These are phyloP conservation scores for Saccharomycopsis fermentans DNA, from an alignment of 805 yeast species.

Conservation along the genomic window DNA sequence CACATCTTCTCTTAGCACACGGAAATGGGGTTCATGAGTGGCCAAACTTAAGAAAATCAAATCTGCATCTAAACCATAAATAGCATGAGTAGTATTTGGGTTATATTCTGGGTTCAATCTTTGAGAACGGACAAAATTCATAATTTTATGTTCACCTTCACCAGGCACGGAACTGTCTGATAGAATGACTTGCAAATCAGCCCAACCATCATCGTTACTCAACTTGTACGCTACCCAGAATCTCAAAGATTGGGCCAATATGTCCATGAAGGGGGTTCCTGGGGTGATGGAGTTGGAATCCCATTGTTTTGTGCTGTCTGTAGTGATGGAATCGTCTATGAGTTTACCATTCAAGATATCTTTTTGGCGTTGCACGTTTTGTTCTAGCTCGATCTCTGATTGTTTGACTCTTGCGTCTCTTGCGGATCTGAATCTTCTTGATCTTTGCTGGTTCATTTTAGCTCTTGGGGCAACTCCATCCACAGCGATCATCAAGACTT, in stretches of 20 bases:
- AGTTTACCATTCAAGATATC: slow-evolving; percentile 50
- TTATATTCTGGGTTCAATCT: slow-evolving; percentile 77
- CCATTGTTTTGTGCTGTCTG: slow-evolving; percentile 58
- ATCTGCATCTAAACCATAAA: slow-evolving; percentile 97
- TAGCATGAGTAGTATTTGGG: slow-evolving; percentile 92
- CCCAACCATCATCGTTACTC: slow-evolving; percentile 90
- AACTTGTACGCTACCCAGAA: slow-evolving; percentile 92
- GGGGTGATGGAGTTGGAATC: slow-evolving; percentile 97
- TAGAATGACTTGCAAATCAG: slow-evolving; percentile 73
- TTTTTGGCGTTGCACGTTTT: slow-evolving; percentile 35
- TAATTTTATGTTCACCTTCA: slow-evolving; percentile 97
- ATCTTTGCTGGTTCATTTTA: slow-evolving; percentile 93
- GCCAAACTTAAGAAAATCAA: slow-evolving; percentile 91
- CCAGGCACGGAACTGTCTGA: slow-evolving; percentile 98
- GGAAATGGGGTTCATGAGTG: slow-evolving; percentile 95
- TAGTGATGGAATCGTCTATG: slow-evolving; percentile 66
- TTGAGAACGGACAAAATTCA: slow-evolving; percentile 90
- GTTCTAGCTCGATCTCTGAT: slow-evolving; percentile 48
- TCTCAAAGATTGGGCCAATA: slow-evolving; percentile 67
- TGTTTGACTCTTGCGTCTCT: slow-evolving; percentile 77
- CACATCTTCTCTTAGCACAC: slow-evolving; percentile 91
- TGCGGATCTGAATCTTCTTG: slow-evolving; percentile 87
- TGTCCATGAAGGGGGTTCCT: slow-evolving; percentile 97
- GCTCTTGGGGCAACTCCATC: slow-evolving; percentile 99
- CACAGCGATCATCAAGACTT: slow-evolving; percentile 86